phyloP scores from a whole-genome alignment of 2,329 filamentous ascomycete genomes.

The Thelonectria olida region DNA sequence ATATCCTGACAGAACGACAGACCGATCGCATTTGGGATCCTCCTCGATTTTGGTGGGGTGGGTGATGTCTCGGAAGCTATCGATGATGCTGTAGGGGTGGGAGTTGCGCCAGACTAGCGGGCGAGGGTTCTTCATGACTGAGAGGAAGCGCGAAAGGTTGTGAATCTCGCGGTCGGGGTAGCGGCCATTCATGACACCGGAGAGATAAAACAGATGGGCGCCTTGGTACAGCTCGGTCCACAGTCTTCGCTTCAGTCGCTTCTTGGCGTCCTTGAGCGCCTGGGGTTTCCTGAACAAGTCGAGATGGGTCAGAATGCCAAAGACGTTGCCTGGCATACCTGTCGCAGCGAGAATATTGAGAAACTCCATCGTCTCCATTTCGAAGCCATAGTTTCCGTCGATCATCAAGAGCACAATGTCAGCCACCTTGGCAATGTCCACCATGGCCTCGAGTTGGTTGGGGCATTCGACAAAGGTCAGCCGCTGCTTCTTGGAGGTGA shows the following conservation, averaged over 20 bases:
- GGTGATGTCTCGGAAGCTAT: slow-evolving; percentile 95
- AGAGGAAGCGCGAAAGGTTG: slow-evolving; percentile 93
- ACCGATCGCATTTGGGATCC: slow-evolving; percentile 88
- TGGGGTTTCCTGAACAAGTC: slow-evolving; percentile 96
- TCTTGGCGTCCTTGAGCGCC: slow-evolving; percentile 91
- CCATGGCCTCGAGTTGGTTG: slow-evolving; percentile 96
- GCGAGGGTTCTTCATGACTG: slow-evolving; percentile 98
- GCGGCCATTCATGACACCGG: slow-evolving; percentile 93
- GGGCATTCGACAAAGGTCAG: slow-evolving; percentile 97
- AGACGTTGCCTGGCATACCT: slow-evolving; percentile 98
- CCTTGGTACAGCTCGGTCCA: slow-evolving; percentile 98
- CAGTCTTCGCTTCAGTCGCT: slow-evolving; percentile 91
- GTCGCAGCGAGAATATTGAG: slow-evolving; percentile 91
- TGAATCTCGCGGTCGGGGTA: slow-evolving; percentile 97
- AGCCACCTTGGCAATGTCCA: slow-evolving; percentile 95
- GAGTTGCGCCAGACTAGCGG: slow-evolving; percentile 97
- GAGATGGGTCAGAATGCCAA: slow-evolving; percentile 94
- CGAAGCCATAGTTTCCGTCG: slow-evolving; percentile 97
- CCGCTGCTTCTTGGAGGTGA: slow-evolving; percentile 94
- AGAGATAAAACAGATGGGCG: slow-evolving; percentile 96
- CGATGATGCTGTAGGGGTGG: slow-evolving; percentile 92
- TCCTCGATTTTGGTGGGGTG: slow-evolving; percentile 92
- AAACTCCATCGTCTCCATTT: slow-evolving; percentile 99
- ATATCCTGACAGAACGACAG: slow-evolving; percentile 91
- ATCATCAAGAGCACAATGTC: slow-evolving; percentile 98